Evolutionary conservation across 2,329 filamentous ascomycete species (phyloP), one percentile per base, ranked within the genome.

Genomic region (Colletotrichum sp.): DNA sequence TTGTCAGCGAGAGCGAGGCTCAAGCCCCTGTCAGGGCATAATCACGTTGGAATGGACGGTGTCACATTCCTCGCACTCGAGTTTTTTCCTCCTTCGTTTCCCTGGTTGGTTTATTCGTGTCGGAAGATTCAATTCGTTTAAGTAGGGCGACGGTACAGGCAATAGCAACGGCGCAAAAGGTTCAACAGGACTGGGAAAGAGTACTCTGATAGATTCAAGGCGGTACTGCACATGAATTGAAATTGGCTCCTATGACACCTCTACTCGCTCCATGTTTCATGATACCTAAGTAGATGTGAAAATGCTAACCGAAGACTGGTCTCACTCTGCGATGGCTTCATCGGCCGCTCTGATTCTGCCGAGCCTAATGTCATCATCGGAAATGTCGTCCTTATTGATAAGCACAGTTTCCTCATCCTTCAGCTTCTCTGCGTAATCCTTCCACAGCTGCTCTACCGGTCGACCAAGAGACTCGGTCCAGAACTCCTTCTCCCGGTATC

Each of bases 361-460:
- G 14, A 76, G 71, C 34, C 74, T 68, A n/a, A 76, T 63, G 30
- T 77, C 77, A 12, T 78, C 75, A n/a, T 79, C 74, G 60, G 75
- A 76, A 52, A 77, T 78, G 43, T 79, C 75, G 7, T 76, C 78
- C 74, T 80, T 75, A 48, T 78, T 79, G 34, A 83, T 64, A 14
- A 80, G 73, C 60, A 61, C 77, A 8, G 74, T 60, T 55, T 79
- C 64, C 7, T 77, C 78, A 59, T 79, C 75, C 64, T 73, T 78
- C 34, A 83, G 24, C 24, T 81, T 78, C 34, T 85, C 80, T 8
- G 83, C 88, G 85, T 98, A 98, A 76, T 95, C 92, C 24, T 88
- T 86, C 94, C 95, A 98, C 34, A 98, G 85, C 77, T 93, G 87
- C 60, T 90, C 87, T 1, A 98, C 92, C 1, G 89, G 87, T 57